Conservation (phyloP, 2,329 filamentous ascomycete genomes). For the Alternaria novae-zelandiae region DNA sequence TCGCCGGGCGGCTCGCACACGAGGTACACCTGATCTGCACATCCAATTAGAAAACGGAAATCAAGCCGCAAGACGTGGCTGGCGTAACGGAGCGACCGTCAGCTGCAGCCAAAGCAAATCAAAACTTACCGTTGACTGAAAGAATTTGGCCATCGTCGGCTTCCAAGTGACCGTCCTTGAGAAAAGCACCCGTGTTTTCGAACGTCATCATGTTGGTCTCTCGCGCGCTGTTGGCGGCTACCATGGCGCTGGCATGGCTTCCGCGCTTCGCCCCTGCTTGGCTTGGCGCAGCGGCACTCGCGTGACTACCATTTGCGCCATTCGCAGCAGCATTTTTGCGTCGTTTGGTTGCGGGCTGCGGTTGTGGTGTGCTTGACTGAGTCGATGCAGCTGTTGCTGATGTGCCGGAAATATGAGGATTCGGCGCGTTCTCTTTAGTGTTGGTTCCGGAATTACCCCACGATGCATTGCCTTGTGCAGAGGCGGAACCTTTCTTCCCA, state of each 20-base stretch:
- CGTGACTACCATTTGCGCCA: slow-evolving; percentile 45
- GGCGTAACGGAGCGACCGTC: slow-evolving; percentile 34
- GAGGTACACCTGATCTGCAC: slow-evolving; percentile 84
- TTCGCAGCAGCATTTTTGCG: slow-evolving; percentile 72
- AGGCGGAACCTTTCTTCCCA: slow-evolving; percentile 48
- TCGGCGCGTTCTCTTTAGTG: slow-evolving; percentile 43
- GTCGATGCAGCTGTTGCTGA: slow-evolving; percentile 61
- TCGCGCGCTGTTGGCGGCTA: slow-evolving; percentile 52
- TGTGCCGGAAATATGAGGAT: slow-evolving; percentile 60
- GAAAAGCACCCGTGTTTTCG: slow-evolving; percentile 69
- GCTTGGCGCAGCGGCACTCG: slow-evolving; percentile 47
- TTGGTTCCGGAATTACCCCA: slow-evolving; percentile 45
- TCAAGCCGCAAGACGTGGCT: slow-evolving; percentile 36
- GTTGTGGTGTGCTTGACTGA: slow-evolving; percentile 43
- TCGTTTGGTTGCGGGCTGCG: slow-evolving; percentile 66
- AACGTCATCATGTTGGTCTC: slow-evolving; percentile 92
- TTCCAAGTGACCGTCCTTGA: slow-evolving; percentile 78
- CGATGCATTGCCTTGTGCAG: slow-evolving; percentile 50
- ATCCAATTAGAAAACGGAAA: slow-evolving; percentile 45
- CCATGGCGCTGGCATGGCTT: slow-evolving; percentile 40
- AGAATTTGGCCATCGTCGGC: slow-evolving; percentile 91
- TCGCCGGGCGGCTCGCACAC: slow-evolving; percentile 97
- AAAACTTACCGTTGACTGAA: slow-evolving; percentile 76
- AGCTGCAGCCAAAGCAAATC: slow-evolving; percentile 28
- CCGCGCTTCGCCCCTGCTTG: slow-evolving; percentile 45